Base-by-base conservation (phyloP, 129 eudicot species). In the Pulicaria dysenterica region DNA sequence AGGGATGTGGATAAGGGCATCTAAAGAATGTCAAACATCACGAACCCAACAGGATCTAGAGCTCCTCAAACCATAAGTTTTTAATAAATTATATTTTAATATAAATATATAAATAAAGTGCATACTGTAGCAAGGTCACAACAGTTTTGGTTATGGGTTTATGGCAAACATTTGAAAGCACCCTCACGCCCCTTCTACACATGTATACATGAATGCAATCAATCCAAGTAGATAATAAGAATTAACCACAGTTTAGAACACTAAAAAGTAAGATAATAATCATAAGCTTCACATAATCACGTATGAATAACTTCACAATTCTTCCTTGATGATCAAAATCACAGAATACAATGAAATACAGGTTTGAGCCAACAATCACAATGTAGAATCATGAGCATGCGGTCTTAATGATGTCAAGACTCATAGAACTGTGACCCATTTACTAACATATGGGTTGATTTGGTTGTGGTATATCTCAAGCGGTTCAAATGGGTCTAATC, bases 1-100 rank as follows among this genome's bases (percentile, higher is more conserved):
- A 31, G 71, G 37, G 58, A 54, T 77, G 9, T 76, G 74, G 80
- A 76, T 76, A 76, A 76, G 44, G 15, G 69, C 75, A 48, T 69
- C 69, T 45, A 45, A 70, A 77, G 67, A 61, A 62, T 70, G 73
- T 54, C 66, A 78, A 53, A 61, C 50, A 74, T 63, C 63, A 40
- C 17, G 36, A 40, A 50, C 71, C 6, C 69, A 36, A 72, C 34
- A 12, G 38, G 13, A 44, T 54, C 44, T 31, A 57, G 67, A 74
- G 31, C 65, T 42, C 66, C 58, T 67, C 41, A 65, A 75, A 67
- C 60, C 61, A 47, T 37, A 67, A 67, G 8, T 38, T 9, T 12
- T 57, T 8, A 46, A 43, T 55, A 5, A 54, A 7, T 37, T 39
- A 40, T n/a, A 19, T 40, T 37, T 1, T 17, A 7, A 15, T 67